These are phyloP conservation scores for Tulasnella sp. DNA, from an alignment of 768 basidiomycete species.

Conservation along the genomic window DNA sequence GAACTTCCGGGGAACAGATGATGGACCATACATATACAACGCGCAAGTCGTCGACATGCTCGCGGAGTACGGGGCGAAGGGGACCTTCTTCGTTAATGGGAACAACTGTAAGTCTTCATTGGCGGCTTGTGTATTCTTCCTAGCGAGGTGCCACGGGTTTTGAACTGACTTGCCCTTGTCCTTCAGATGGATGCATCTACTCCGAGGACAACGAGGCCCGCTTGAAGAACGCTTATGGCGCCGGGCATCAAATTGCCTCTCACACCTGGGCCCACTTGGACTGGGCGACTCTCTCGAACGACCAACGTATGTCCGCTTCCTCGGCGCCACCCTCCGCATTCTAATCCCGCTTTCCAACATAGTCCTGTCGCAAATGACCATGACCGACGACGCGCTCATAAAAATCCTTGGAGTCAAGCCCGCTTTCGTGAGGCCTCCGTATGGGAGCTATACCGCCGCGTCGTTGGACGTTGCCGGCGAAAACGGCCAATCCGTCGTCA, in stretches of 20 bases:
- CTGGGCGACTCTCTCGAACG: not conserved
- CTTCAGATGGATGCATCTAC: not conserved
- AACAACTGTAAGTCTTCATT: not conserved
- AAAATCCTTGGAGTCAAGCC: constrained; percentile 11
- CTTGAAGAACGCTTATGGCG: not conserved
- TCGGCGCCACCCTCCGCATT: not conserved
- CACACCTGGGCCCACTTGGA: not conserved
- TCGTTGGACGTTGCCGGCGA: not conserved
- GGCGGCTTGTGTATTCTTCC: too few relatives aligned
- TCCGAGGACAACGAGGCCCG: not conserved
- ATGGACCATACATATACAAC: constrained; percentile 14
- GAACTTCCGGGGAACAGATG: constrained; percentile 15
- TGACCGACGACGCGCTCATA: not conserved
- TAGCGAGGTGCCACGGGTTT: not conserved
- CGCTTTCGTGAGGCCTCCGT: constrained; percentile 10
- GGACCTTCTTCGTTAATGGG: constrained; percentile 10
- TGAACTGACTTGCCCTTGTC: not conserved
- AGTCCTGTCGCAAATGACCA: not conserved
- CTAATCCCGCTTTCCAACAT: not conserved
- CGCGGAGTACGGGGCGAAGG: constrained; percentile 3
- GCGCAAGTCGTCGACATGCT: constrained; percentile 4
- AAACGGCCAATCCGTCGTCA: not conserved
- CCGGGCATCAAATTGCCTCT: constrained; percentile 11
- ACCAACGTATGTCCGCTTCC: not conserved
- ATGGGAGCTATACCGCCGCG: constrained; percentile 10